A percentile compares a stretch with the other conserved stretches of the same genome.
phyloP scores from a whole-genome alignment of 306 rosid genomes.

The Mimosa bimucronata region DNA sequence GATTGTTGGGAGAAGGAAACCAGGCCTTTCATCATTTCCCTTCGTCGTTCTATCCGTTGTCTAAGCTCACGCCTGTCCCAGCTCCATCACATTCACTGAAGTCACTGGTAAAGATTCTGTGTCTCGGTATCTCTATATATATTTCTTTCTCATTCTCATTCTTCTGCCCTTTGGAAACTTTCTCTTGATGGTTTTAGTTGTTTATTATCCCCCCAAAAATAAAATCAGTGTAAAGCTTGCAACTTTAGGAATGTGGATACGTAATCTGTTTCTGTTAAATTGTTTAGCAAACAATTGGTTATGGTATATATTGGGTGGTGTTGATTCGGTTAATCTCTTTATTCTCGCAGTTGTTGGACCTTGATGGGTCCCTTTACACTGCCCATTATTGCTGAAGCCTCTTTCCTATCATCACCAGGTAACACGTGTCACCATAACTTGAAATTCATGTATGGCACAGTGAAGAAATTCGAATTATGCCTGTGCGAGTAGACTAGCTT shows the following conservation, averaged over 20 bases:
- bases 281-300: not conserved
- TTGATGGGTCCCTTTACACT: conserved; percentile 62
- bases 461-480: conserved; percentile 4
- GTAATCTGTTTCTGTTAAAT: not conserved
- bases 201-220: not conserved
- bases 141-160: not conserved
- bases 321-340: conserved; percentile 34
- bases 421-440: conserved; percentile 1
- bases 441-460: not conserved
- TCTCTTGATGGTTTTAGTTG: not conserved
- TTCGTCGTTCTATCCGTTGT: conserved; percentile 9
- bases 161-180: conserved; percentile 2
- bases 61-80: not conserved
- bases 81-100: not conserved
- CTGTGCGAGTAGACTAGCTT: not conserved
- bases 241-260: not conserved
- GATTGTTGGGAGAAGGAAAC: not conserved
- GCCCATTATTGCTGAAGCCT: conserved; percentile 48
- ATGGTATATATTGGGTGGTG: not conserved
- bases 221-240: not conserved
- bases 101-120: conserved; percentile 27
- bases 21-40: not conserved
- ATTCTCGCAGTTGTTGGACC: conserved; percentile 31
- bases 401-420: conserved; percentile 57
- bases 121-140: too few relatives aligned